phyloP scores from a whole-genome alignment of 2,329 filamentous ascomycete species.

The Thermothelomyces thermophilus region DNA sequence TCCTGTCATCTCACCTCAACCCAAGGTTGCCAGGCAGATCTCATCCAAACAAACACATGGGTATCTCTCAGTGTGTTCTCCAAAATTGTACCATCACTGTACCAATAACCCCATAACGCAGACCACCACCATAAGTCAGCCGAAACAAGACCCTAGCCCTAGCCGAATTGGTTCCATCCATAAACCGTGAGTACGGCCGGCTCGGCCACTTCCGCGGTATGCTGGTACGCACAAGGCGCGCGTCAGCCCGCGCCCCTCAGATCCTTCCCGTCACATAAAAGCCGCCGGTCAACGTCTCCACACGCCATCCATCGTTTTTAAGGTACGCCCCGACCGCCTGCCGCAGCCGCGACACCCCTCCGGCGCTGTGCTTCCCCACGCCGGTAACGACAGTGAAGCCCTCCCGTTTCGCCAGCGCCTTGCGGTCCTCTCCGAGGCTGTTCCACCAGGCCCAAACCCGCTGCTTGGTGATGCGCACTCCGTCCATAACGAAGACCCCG shows the following conservation, averaged over 20 bases:
- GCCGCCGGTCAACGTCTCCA: conserved; percentile 64
- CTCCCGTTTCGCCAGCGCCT: conserved; percentile 38
- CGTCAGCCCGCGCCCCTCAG: conserved; percentile 1
- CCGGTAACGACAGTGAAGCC: conserved; percentile 76
- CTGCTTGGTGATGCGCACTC: conserved; percentile 66
- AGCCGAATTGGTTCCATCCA: not conserved
- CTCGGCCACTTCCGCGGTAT: not conserved
- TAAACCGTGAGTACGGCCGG: not conserved
- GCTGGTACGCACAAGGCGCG: not conserved
- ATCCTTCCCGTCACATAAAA: conserved; percentile 59
- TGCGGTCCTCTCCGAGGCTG: conserved; percentile 54
- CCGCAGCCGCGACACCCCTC: conserved; percentile 68
- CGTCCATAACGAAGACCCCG: conserved; percentile 73
- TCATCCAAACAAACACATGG: not conserved
- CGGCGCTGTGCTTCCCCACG: conserved; percentile 67
- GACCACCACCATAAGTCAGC: not conserved
- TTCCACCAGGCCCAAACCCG: conserved; percentile 72
- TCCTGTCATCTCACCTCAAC: not conserved
- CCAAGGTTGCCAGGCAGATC: not conserved
- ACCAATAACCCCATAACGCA: not conserved
- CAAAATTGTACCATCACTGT: not conserved
- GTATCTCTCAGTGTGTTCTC: not conserved
- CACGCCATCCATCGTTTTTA: conserved; percentile 73
- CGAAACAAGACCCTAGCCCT: not conserved
- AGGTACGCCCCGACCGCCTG: conserved; percentile 74